phyloP scores from a whole-genome alignment of 371 early-diverging fungal species.

The Rhizomucor pusillus region DNA sequence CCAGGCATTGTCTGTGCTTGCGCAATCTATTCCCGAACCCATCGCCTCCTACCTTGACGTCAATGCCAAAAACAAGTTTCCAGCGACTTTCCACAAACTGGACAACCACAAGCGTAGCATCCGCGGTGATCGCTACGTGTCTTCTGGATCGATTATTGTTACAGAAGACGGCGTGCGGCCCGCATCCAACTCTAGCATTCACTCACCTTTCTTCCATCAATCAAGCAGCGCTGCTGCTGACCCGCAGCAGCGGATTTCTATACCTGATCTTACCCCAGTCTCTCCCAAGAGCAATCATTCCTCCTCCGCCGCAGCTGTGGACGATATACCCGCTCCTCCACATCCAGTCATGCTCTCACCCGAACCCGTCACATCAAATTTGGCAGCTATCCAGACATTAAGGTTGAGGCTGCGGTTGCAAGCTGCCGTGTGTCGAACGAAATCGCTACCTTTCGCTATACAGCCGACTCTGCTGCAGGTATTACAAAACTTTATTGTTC shows the following conservation, averaged over 20 bases:
- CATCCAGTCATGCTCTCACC: slow-evolving; percentile 17
- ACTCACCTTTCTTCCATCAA: not conserved
- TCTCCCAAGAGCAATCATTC: not conserved
- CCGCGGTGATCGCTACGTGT: slow-evolving; percentile 19
- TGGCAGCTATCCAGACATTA: slow-evolving; percentile 28
- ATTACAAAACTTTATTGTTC: not conserved
- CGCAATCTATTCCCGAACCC: slow-evolving; percentile 40
- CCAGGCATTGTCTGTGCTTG: slow-evolving; percentile 35
- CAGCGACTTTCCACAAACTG: slow-evolving; percentile 20
- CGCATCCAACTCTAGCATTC: too few relatives aligned
- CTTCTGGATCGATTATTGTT: slow-evolving; percentile 33
- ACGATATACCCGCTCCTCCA: slow-evolving; percentile 2
- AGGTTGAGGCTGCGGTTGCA: slow-evolving; percentile 25
- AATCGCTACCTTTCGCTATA: slow-evolving; percentile 24
- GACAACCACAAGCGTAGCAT: slow-evolving; percentile 11
- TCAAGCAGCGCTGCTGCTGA: not conserved
- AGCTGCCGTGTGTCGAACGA: slow-evolving; percentile 17
- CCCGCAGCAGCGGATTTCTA: too few relatives aligned
- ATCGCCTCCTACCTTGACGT: slow-evolving; percentile 42
- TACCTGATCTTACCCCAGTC: too few relatives aligned
- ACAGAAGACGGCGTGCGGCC: slow-evolving; percentile 29
- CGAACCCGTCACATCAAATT: slow-evolving; percentile 24
- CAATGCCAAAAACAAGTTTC: slow-evolving; percentile 39
- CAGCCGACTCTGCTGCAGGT: slow-evolving; percentile 34
- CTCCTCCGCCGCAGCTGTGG: not conserved